phyloP scores from a whole-genome alignment of 2,329 filamentous ascomycete genomes.

The Sporothrix brunneoviolacea region DNA sequence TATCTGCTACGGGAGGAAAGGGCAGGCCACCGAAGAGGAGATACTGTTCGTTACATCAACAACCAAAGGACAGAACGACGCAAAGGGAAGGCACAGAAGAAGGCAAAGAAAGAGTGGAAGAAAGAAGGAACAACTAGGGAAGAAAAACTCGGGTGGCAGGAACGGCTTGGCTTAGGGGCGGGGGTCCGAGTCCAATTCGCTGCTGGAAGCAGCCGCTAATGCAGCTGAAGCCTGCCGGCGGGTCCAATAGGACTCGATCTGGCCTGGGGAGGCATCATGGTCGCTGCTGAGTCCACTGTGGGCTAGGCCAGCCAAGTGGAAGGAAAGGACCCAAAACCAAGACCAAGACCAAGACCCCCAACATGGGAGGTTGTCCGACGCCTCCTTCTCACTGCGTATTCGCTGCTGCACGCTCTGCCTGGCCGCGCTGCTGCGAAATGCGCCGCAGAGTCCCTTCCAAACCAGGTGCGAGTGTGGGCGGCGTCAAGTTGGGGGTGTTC shows the following conservation, averaged over 20 bases:
- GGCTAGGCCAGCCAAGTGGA: neutral
- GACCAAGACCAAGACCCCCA: no score
- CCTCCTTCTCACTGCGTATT: neutral
- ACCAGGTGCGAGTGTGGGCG: neutral
- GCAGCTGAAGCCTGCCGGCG: slow-evolving; percentile 11
- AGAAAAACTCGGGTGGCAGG: slow-evolving; percentile 12
- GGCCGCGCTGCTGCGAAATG: neutral
- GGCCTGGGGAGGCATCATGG: neutral
- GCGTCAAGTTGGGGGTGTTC: neutral
- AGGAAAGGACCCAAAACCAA: neutral
- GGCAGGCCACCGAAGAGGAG: neutral
- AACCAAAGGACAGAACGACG: no score
- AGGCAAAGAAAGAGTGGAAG: neutral
- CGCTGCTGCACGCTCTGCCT: neutral
- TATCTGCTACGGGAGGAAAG: neutral
- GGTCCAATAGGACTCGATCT: slow-evolving; percentile 7
- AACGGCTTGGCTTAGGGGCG: slow-evolving; percentile 9
- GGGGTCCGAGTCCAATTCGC: slow-evolving; percentile 13
- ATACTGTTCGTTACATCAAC: no score
- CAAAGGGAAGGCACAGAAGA: no score
- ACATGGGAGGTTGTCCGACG: neutral
- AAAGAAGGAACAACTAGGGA: neutral
- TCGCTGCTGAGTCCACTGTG: neutral
- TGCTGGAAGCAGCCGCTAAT: slow-evolving; percentile 14
- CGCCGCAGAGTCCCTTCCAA: neutral